Base-by-base conservation (phyloP, 2,329 filamentous ascomycete genomes). In the Fusarium musae region DNA sequence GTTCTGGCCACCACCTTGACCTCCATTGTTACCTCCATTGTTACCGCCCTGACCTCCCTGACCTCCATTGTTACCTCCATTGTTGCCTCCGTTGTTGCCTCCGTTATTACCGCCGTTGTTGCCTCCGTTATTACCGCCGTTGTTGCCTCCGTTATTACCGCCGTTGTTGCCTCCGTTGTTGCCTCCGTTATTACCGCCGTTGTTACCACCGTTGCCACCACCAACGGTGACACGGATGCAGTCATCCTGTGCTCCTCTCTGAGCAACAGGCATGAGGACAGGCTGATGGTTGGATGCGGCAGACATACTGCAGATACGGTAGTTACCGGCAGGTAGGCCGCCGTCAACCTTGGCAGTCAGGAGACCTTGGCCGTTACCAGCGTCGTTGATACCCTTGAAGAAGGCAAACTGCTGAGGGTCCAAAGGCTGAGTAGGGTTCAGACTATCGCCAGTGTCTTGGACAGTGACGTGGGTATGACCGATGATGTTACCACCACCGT, bases 381-480 rank as follows among this genome's bases (percentile, higher is more conserved):
- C 85, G 68, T 90, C 89, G 80, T 91, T 90, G 82, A 91, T 89
- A 69, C 90, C 90, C 85, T 91, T 91, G 87, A 92, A 91, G 80
- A 91, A 91, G 77, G 83, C 87, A 73, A 89, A 91, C 77, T 85
- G 80, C 28, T 78, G 80, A 37, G 89, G 84, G 69, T 90, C 85
- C 10, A 89, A 84, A 34, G 89, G 85, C n/a, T 79, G 74, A 13
- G 77, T 82, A 15, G 89, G 88, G 78, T 86, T 88, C 74, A 87
- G 76, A 28, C 79, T 81, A 78, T 80, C 80, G 57, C 89, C 89
- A 53, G 88, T 82, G 69, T 88, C 83, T 80, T 91, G 89, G 49
- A 91, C 82, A 30, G 87, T 89, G 63, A 91, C 82, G 79, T 91
- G 89, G 6, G 87, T 88, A 82, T 91, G 89, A 16, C 89, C 89